Conservation (phyloP, 2,329 filamentous ascomycete species). For the Aspergillus sp. region DNA sequence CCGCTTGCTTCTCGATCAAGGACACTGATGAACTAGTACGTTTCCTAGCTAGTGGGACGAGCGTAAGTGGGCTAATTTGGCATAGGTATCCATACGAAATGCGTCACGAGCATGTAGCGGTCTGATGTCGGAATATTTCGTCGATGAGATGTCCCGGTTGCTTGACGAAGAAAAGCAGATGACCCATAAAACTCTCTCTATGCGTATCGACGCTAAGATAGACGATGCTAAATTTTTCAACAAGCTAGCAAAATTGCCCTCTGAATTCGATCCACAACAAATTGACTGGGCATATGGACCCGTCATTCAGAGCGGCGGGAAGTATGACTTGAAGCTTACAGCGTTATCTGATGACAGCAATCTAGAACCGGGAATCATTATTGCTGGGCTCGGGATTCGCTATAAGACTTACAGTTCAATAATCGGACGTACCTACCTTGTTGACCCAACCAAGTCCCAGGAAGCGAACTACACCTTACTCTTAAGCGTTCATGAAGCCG, state of each 20-base stretch:
- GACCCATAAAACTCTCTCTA: slow-evolving; percentile 80
- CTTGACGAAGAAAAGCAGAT: slow-evolving; percentile 97
- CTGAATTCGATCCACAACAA: slow-evolving; percentile 82
- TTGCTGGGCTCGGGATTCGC: slow-evolving; percentile 85
- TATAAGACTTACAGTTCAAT: slow-evolving; percentile 96
- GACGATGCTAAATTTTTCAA: slow-evolving; percentile 95
- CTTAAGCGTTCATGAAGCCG: slow-evolving; percentile 78
- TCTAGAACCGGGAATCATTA: slow-evolving; percentile 88
- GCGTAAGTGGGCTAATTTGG: slow-evolving; percentile 12
- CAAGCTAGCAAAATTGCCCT: slow-evolving; percentile 74
- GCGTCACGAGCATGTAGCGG: slow-evolving; percentile 92
- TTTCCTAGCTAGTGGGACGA: slow-evolving; percentile 8
- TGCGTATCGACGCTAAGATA: slow-evolving; percentile 86
- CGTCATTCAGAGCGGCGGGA: slow-evolving; percentile 90
- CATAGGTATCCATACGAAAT: slow-evolving; percentile 81
- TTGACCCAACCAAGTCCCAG: slow-evolving; percentile 95
- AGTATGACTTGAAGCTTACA: slow-evolving; percentile 84
- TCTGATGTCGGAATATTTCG: slow-evolving; percentile 92
- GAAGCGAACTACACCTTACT: slow-evolving; percentile 93
- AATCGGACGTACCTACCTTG: slow-evolving; percentile 89
- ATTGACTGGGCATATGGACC: slow-evolving; percentile 94
- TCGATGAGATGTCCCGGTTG: slow-evolving; percentile 96
- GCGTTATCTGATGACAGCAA: slow-evolving; percentile 77
- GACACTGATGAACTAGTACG: slow-evolving; percentile 83
- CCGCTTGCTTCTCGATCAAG: slow-evolving; percentile 83